Evolutionary conservation across 805 yeast species (phyloP), one percentile per base, ranked within the genome.

Genomic region (Ogataea nakhonphanomensis): DNA sequence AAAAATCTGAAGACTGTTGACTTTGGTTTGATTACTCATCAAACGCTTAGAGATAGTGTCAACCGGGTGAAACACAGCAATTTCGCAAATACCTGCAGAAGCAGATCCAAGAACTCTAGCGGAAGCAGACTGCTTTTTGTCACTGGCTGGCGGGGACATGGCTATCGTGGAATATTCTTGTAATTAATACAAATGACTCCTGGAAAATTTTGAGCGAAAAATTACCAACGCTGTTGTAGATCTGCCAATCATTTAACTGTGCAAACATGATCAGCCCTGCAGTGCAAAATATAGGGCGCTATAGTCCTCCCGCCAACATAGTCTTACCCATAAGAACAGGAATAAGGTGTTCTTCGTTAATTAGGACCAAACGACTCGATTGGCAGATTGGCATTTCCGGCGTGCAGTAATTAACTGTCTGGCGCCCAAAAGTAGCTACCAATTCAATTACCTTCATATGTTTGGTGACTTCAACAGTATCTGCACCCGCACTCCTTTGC

Each of bases 31-130:
- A 68, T 85, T 85, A 25, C 88, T 79, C 95, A 85, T 85, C 62
- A 85, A 75, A 73, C 99, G 84, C 73, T 93, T 93, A 51, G 99
- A 89, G 59, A 89, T 84, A 37, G 99, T 93, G 69, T 93, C 99
- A 26, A 93, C 96, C 14, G 99, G 99, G 67, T 93, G 99, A 79
- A 93, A 93, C 29, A 93, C 95, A 41, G 84, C 95, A 53, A 93
- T 84, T 69, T 93, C 99, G 58, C 95, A 79, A 61, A 93, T 86
- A 56, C 99, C 99, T 30, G 99, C 99, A 14, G 95, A 76, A 12
- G 98, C 99, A n/a, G 98, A 91, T 33, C 99, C 99, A 33, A 93
- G 73, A 30, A 91, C 82, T 66, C 98, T 80, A 55, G 99, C 95
- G 33, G 71, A 52, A 40, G 87, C 98, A 34, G 95, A 81, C 68